Conservation (phyloP, 495 filamentous ascomycete genomes). For the Jackrogersella multiformis region DNA sequence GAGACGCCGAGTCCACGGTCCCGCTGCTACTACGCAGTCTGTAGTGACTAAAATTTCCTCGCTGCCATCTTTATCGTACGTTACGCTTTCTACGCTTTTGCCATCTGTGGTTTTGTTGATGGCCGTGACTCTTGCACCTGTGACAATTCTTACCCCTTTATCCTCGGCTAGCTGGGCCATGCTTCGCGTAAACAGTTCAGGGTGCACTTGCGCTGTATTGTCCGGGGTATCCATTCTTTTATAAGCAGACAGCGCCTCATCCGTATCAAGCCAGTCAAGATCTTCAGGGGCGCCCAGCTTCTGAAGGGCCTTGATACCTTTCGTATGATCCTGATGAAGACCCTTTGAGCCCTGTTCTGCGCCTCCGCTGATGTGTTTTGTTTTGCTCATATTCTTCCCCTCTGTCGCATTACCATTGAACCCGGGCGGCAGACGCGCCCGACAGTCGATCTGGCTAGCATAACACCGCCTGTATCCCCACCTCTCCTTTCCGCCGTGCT, state of each 20-base stretch:
- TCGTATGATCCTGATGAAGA: conserved; percentile 44
- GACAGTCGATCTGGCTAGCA: conserved; percentile 69
- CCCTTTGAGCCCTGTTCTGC: conserved; percentile 27
- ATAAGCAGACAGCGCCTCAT: conserved; percentile 66
- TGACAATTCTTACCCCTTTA: conserved; percentile 71
- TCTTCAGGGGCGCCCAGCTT: conserved; percentile 64
- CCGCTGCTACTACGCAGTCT: conserved; percentile 70
- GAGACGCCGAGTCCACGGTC: conserved; percentile 80
- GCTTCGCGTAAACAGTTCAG: conserved; percentile 81
- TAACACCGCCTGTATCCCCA: conserved; percentile 87
- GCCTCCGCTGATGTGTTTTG: not conserved
- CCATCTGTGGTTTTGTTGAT: conserved; percentile 37
- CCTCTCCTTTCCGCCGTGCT: conserved; percentile 74
- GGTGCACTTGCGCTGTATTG: conserved; percentile 85
- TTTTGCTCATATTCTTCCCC: conserved; percentile 39
- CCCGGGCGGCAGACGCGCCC: conserved; percentile 48
- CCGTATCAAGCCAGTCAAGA: conserved; percentile 76
- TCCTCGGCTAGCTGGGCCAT: conserved; percentile 81
- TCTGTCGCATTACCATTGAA: not conserved
- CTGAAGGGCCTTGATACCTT: conserved; percentile 25
- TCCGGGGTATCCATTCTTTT: conserved; percentile 72
- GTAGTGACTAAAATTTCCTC: conserved; percentile 61
- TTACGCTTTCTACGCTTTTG: conserved; percentile 40
- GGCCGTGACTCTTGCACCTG: conserved; percentile 57
- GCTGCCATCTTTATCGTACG: conserved; percentile 63